Base-by-base conservation (phyloP, 768 basidiomycete genomes). In the Filobasidium floriforme region DNA sequence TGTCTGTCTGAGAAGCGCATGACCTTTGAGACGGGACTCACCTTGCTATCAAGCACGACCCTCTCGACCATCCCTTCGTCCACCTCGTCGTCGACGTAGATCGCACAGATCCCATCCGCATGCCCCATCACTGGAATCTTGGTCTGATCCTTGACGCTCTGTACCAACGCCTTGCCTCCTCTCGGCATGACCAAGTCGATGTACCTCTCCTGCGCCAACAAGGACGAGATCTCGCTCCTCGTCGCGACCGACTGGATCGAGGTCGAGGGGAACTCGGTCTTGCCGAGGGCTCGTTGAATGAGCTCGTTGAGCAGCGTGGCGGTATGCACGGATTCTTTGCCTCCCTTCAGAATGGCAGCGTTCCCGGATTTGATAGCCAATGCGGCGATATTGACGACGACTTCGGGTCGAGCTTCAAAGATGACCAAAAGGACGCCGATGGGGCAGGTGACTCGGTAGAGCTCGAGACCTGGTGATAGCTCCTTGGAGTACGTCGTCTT, bases 81-180 rank as follows among this genome's bases (percentile, higher is more conserved):
- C 0, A 93, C 93, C 32, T 83, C 81, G 71, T 89, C 87, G 77
- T 99, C 94, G 6, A 99, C 80, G 77, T 87, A 98, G 6, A 96
- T 85, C 22, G 86, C 85, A 77, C 96, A 99, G 10, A 98, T 80
- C 1, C 96, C 96, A 78, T 99, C 96, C 7, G 96, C 93, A 74
- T 99, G 96, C 1, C 96, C 96, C 92, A 99, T 97, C 52, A 99
- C 96, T 1, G 96, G 88, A 67, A 99, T 98, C 66, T 88, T 83
- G 0, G 94, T 96, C 69, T 82, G 85, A 65, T 89, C 88, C 76
- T 98, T 91, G 66, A 99, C 96, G 76, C 82, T 88, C 71, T 81
- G 83, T 29, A 98, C 96, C 14, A 99, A 85, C 68, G 83, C 84
- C 71, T 94, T 94, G 74, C 93, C 92, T 7, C 96, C 96, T 62